A percentile compares a stretch with the other conserved stretches of the same genome.
These are phyloP conservation scores for Smallanthus sonchifolius DNA, from an alignment of 129 eudicot species.

Conservation along the genomic window DNA sequence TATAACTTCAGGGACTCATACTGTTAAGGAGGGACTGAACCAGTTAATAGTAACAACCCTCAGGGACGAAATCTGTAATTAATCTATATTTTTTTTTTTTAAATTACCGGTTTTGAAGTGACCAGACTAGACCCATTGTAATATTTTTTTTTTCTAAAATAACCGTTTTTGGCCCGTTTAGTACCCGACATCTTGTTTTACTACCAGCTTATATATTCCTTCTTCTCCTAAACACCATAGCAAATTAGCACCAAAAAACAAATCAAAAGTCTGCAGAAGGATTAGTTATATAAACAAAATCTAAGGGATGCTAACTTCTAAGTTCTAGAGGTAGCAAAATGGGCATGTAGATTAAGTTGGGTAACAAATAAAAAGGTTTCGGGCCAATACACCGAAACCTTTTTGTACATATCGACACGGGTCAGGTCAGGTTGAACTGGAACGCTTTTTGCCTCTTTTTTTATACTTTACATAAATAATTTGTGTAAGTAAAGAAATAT, in stretches of 20 bases:
- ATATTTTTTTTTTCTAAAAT: too few relatives aligned
- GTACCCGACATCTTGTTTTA: too few relatives aligned
- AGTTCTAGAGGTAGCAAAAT: neutral
- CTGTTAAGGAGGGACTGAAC: too few relatives aligned
- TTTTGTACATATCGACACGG: neutral
- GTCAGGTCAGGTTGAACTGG: neutral
- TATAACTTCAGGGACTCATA: too few relatives aligned
- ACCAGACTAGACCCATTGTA: too few relatives aligned
- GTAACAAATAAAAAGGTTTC: neutral
- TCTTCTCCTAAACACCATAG: constrained; percentile 63
- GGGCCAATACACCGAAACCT: neutral
- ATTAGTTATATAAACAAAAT: neutral
- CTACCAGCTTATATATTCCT: constrained; percentile 64
- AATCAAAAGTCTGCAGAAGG: neutral
- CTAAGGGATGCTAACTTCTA: neutral
- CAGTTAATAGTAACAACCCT: too few relatives aligned
- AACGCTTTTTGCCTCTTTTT: neutral
- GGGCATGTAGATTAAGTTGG: neutral
- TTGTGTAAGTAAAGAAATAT: neutral
- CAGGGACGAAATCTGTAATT: too few relatives aligned
- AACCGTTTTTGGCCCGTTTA: too few relatives aligned
- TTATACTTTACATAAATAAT: neutral
- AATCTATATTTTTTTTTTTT: too few relatives aligned
- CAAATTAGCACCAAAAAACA: constrained; percentile 10
- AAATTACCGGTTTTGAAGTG: too few relatives aligned